Base-by-base conservation (phyloP, 805 yeast species). In the Suhomyces sp. region DNA sequence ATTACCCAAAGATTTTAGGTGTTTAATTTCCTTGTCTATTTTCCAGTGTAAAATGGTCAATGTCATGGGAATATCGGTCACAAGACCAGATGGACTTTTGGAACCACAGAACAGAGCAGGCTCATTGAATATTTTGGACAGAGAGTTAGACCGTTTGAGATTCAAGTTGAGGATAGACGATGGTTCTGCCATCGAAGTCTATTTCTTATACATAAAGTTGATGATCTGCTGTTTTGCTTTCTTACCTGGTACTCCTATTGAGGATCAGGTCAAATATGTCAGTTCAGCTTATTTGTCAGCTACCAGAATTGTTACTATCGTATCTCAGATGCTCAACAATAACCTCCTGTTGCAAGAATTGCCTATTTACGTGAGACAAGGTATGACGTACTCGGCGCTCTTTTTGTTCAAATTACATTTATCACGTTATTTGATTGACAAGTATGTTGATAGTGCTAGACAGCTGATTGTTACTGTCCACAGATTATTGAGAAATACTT, bases 391-490 rank as follows among this genome's bases (percentile, higher is more conserved):
- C 53, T 81, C 90, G 0, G 93, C 90, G 0, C 69, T 88, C 26
- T 69, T 86, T 12, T 64, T 90, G 18, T 90, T 90, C 68, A 77
- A 90, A 46, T 68, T 90, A 26, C 95, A 88, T 50, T 64, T 87
- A 38, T 82, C 95, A 0, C 85, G 95, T 3, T 70, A 79, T 40
- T 66, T 88, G 31, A 58, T 83, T 30, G 83, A 82, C 48, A 82
- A 77, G 54, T 86, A 81, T 52, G 77, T 87, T 26, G 95, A 88
- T 50, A 83, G 95, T 19, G 90, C 96, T 1, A 74, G 97, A 46
- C 96, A 90, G 58, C 84, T 95, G 4, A 85, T 90, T 49, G 96
- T 90, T 10, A 90, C 96, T 0, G 95, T 88, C 2, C 96, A 90
- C 58, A 70, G 96, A 54, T 64, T 88, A 28, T 86, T 79, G 56